Conservation (phyloP, 2,329 filamentous ascomycete species). For the Aquanectria penicillioides region DNA sequence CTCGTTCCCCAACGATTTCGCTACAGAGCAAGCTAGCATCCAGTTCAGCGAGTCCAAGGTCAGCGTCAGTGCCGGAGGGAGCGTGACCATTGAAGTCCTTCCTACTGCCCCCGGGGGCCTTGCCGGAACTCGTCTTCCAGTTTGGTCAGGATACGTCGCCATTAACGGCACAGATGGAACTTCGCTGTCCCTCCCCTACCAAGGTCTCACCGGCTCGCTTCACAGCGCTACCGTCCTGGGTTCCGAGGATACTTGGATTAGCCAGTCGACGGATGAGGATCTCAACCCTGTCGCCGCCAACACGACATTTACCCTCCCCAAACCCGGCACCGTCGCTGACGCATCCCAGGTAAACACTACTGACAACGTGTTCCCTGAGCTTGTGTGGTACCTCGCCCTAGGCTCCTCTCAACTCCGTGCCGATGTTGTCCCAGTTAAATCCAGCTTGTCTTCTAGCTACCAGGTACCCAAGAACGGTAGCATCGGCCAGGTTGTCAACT, state of each 20-base stretch:
- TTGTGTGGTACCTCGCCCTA: slow-evolving; percentile 55
- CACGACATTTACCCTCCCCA: slow-evolving; percentile 54
- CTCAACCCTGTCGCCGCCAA: slow-evolving; percentile 43
- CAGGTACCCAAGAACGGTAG: slow-evolving; percentile 50
- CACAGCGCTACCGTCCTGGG: slow-evolving; percentile 42
- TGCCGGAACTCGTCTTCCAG: slow-evolving; percentile 48
- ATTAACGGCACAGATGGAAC: slow-evolving; percentile 53
- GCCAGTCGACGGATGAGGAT: slow-evolving; percentile 47
- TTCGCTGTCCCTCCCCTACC: slow-evolving; percentile 52
- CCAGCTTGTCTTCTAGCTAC: slow-evolving; percentile 33
- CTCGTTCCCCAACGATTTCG: slow-evolving; percentile 57
- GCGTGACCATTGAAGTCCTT: slow-evolving; percentile 58
- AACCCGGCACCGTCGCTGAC: slow-evolving; percentile 44
- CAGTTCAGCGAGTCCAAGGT: slow-evolving; percentile 55
- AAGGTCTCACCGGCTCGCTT: slow-evolving; percentile 50
- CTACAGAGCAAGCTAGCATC: slow-evolving; percentile 54
- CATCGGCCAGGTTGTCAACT: slow-evolving; percentile 55
- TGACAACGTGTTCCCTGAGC: slow-evolving; percentile 48
- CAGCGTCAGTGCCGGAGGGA: slow-evolving; percentile 53
- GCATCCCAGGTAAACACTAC: slow-evolving; percentile 31
- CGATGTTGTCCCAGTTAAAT: slow-evolving; percentile 54
- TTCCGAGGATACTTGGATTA: slow-evolving; percentile 40
- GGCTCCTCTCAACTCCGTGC: slow-evolving; percentile 56
- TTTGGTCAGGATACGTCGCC: slow-evolving; percentile 55
- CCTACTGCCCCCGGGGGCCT: slow-evolving; percentile 53